Conservation (phyloP, 768 basidiomycete species). For the Termitomyces sp. region DNA sequence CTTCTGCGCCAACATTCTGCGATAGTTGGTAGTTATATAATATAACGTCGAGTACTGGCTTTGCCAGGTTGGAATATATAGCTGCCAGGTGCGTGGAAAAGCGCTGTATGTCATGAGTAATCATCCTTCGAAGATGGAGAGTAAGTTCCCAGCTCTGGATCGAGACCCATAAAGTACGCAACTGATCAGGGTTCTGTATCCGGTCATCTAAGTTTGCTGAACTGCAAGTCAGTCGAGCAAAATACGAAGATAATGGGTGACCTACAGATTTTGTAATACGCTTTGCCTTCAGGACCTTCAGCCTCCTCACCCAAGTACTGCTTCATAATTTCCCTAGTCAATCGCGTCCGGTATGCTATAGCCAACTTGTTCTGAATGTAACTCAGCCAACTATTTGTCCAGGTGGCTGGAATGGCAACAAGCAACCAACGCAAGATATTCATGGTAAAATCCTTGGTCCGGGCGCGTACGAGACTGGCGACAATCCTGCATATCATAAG, state of each 20-base stretch:
- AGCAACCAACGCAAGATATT: slow-evolving; percentile 89
- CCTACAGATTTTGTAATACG: slow-evolving; percentile 91
- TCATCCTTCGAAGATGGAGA: slow-evolving; percentile 54
- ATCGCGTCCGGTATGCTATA: slow-evolving; percentile 80
- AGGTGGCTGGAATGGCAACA: slow-evolving; percentile 90
- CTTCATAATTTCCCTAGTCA: slow-evolving; percentile 78
- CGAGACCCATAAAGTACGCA: slow-evolving; percentile 16
- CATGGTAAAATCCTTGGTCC: slow-evolving; percentile 68
- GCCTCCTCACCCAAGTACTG: slow-evolving; percentile 77
- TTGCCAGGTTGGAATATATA: slow-evolving; percentile 91
- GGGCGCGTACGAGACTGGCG: slow-evolving; percentile 87
- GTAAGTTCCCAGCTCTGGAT: slow-evolving; percentile 10
- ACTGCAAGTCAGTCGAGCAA: slow-evolving; percentile 1
- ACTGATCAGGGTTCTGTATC: slow-evolving; percentile 96
- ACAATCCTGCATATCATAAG: slow-evolving; percentile 62
- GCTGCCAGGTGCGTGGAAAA: slow-evolving; percentile 89
- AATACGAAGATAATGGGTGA: slow-evolving; percentile 2
- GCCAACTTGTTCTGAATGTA: slow-evolving; percentile 93
- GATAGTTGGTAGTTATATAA: slow-evolving; percentile 95
- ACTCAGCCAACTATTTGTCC: slow-evolving; percentile 89
- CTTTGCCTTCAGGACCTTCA: slow-evolving; percentile 66
- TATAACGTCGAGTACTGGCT: slow-evolving; percentile 88
- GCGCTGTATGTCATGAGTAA: slow-evolving; percentile 92
- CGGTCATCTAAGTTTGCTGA: slow-evolving; percentile 91
- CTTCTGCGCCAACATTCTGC: slow-evolving; percentile 92